Conservation (phyloP, 2,329 filamentous ascomycete genomes). For the Aspergillus sp. region DNA sequence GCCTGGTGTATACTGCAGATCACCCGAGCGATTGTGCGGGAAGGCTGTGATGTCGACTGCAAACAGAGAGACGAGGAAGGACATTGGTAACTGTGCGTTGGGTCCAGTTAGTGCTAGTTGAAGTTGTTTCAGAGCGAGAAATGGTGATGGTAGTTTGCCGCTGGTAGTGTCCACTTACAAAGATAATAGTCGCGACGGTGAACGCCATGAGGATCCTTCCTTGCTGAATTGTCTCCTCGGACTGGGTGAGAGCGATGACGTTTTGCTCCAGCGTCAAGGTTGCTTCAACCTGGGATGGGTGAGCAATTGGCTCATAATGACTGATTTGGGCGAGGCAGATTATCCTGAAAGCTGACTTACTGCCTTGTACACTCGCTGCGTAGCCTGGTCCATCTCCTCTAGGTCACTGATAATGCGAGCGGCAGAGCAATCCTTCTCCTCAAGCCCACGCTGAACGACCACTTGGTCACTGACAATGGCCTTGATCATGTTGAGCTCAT, state of each 20-base stretch:
- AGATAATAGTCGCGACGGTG: neutral
- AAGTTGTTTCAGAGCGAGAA: neutral
- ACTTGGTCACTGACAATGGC: neutral
- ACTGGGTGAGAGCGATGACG: neutral
- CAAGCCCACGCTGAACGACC: neutral
- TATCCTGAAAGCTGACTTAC: neutral
- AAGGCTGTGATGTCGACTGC: neutral
- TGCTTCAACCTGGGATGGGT: neutral
- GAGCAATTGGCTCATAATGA: no score
- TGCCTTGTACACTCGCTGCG: neutral
- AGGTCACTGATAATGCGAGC: neutral
- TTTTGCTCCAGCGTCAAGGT: neutral
- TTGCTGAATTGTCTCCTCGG: neutral
- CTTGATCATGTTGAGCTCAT: neutral
- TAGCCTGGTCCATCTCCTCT: neutral
- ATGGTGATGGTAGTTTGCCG: no score
- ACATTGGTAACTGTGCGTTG: neutral
- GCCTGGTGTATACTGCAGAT: neutral
- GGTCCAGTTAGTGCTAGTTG: neutral
- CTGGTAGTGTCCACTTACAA: neutral
- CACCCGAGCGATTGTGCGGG: neutral
- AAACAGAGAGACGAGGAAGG: neutral
- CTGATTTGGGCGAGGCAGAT: neutral
- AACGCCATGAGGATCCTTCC: neutral
- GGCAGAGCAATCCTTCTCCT: neutral